Evolutionary conservation across 2,329 filamentous ascomycete species (phyloP), one percentile per base, ranked within the genome.

Genomic region (Colletotrichum acutatum): DNA sequence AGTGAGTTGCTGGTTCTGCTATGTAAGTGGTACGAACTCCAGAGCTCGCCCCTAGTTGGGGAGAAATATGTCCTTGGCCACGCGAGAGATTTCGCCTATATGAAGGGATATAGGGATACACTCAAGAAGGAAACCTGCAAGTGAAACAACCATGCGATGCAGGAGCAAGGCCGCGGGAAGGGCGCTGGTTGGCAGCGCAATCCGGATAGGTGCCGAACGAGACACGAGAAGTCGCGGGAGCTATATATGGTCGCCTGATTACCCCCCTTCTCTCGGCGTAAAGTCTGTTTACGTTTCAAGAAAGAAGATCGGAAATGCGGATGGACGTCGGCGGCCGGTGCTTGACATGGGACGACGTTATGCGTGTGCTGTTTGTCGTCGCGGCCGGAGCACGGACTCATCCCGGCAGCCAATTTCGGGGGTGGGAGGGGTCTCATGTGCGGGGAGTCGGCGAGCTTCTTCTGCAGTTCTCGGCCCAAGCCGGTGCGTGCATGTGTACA

Each of bases 261-360:
- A 16, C 34, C 16, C 5, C n/a, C 22, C 3, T 26, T 14, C 28
- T 42, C 9, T 68, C n/a, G 53, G 14, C 6, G 7, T 49, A 61
- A 34, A 60, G 49, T 53, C 14, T 61, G 19, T 54, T 57, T 72
- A 24, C n/a, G 65, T 72, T 72, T 64, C 69, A 69, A 59, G 59
- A 22, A 56, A 32, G 46, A n/a, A 28, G 52, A 59, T 56, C 16
- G 32, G 42, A 65, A 59, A 60, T 65, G 66, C 59, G 70, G 60
- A 28, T 69, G 54, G 26, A 49, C 54, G 46, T 32, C 60, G 16
- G 22, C 32, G 46, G 22, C 53, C 11, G 30, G 30, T 24, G 67
- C 42, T n/a, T 49, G 12, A 65, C 26, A 70, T 61, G 32, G 66
- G 70, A 65, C 60, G 60, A 72, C 34, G 32, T 57, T 57, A 71